A percentile compares a stretch with the other conserved stretches of the same genome.
Conservation (phyloP, 306 rosid genomes). For the Inga leiocalycina region DNA sequence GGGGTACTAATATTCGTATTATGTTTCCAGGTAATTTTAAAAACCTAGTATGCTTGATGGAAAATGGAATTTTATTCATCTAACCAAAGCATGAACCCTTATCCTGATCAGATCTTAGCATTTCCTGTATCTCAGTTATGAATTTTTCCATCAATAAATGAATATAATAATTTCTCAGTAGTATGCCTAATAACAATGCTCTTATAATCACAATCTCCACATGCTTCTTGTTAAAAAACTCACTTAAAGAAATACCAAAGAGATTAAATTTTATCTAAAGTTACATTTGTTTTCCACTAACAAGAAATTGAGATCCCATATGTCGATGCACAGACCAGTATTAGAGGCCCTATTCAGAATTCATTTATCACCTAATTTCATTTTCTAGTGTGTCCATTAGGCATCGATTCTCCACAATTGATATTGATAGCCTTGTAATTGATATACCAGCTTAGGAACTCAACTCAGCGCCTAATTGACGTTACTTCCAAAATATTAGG, state of each 20-base stretch:
- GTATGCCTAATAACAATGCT: background rate
- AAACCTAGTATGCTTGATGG: background rate
- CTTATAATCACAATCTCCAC: background rate
- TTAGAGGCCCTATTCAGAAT: background rate
- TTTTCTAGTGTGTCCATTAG: background rate
- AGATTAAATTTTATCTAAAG: background rate
- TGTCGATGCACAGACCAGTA: background rate
- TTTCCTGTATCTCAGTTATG: background rate
- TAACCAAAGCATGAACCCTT: conserved; percentile 2
- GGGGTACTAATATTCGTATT: background rate
- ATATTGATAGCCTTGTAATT: conserved; percentile 1
- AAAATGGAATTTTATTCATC: background rate
- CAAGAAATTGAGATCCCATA: background rate
- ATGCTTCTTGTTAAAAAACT: background rate
- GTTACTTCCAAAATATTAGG: background rate
- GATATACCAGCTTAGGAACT: background rate
- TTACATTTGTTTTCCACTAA: background rate
- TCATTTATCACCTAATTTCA: background rate
- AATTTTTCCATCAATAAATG: background rate
- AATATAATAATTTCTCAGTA: background rate
- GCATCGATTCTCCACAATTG: background rate
- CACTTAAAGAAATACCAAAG: background rate
- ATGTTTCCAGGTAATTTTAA: background rate
- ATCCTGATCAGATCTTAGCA: background rate
- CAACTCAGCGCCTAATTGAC: background rate